These are phyloP conservation scores for Amphirosellinia nigrospora DNA, from an alignment of 495 filamentous ascomycete genomes.

Conservation along the genomic window DNA sequence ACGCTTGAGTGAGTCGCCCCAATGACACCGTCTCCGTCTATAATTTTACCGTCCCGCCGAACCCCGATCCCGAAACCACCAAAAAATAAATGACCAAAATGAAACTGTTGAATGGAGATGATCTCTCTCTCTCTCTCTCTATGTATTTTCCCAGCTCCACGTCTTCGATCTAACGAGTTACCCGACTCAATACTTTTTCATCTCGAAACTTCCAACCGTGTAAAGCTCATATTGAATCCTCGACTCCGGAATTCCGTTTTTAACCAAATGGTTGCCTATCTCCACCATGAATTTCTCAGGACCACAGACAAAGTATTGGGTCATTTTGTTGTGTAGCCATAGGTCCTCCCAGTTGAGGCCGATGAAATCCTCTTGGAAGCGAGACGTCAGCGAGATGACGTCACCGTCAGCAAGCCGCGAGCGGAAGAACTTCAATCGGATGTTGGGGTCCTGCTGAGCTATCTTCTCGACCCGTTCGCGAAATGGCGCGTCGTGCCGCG, in stretches of 20 bases:
- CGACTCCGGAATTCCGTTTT: slow-evolving; percentile 51
- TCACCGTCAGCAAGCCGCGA: slow-evolving; percentile 51
- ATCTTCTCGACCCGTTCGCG: slow-evolving; percentile 57
- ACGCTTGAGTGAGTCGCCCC: slow-evolving; percentile 14
- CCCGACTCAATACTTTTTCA: slow-evolving; percentile 14
- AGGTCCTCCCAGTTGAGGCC: slow-evolving; percentile 56
- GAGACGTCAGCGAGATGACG: slow-evolving; percentile 46
- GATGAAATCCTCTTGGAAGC: slow-evolving; percentile 61
- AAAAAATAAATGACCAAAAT: not conserved
- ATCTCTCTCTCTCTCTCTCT: not conserved
- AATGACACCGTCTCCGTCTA: slow-evolving; percentile 9
- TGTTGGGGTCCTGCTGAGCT: slow-evolving; percentile 46
- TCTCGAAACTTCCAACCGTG: slow-evolving; percentile 57
- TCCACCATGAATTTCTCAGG: slow-evolving; percentile 65
- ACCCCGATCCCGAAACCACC: not conserved
- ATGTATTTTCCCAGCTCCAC: not conserved
- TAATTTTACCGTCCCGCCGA: slow-evolving; percentile 10
- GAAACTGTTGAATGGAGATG: slow-evolving; percentile 19
- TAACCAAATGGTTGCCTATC: slow-evolving; percentile 49
- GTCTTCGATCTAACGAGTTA: not conserved
- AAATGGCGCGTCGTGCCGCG: slow-evolving; percentile 60
- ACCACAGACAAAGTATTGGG: slow-evolving; percentile 73
- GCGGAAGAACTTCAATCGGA: slow-evolving; percentile 51
- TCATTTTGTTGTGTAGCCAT: slow-evolving; percentile 53
- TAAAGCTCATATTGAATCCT: slow-evolving; percentile 66